phyloP scores from a whole-genome alignment of 495 filamentous ascomycete species.

The Daldinia loculata region DNA sequence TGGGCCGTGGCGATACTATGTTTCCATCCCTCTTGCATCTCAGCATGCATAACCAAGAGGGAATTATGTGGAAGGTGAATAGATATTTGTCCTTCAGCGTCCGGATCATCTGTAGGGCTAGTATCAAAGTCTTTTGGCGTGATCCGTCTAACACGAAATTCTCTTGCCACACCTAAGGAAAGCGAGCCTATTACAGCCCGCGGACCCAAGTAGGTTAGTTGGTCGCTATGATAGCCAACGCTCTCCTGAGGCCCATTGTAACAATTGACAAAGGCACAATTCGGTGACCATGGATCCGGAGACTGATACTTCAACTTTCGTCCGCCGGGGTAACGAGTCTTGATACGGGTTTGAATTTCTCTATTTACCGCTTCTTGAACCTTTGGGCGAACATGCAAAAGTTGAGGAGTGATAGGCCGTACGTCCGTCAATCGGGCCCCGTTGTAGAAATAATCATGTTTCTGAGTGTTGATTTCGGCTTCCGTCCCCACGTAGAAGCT shows the following conservation, averaged over 20 bases:
- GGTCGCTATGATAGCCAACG: constrained; percentile 92
- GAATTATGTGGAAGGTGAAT: constrained; percentile 96
- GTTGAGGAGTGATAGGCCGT: constrained; percentile 73
- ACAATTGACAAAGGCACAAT: constrained; percentile 93
- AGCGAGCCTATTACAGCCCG: constrained; percentile 87
- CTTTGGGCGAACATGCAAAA: constrained; percentile 68
- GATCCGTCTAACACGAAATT: constrained; percentile 86
- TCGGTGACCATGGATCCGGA: constrained; percentile 76
- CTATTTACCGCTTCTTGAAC: constrained; percentile 79
- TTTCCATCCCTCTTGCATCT: constrained; percentile 86
- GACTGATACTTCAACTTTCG: constrained; percentile 83
- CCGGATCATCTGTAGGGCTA: constrained; percentile 53
- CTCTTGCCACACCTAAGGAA: constrained; percentile 85
- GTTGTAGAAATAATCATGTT: constrained; percentile 84
- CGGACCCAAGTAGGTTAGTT: constrained; percentile 92
- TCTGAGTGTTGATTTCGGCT: constrained; percentile 70
- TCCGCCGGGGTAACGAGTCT: constrained; percentile 63
- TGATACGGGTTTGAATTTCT: constrained; percentile 73
- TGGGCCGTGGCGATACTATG: constrained; percentile 77
- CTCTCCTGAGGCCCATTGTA: constrained; percentile 81
- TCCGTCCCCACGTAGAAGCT: constrained; percentile 79
- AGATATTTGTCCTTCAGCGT: constrained; percentile 82
- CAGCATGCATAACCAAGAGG: constrained; percentile 91
- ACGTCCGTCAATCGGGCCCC: constrained; percentile 77
- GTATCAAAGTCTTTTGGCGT: constrained; percentile 58